Evolutionary conservation across 192 early-diverging fungal species (phyloP), one percentile per base, ranked within the genome.

Genomic region (Coemansia sp.): DNA sequence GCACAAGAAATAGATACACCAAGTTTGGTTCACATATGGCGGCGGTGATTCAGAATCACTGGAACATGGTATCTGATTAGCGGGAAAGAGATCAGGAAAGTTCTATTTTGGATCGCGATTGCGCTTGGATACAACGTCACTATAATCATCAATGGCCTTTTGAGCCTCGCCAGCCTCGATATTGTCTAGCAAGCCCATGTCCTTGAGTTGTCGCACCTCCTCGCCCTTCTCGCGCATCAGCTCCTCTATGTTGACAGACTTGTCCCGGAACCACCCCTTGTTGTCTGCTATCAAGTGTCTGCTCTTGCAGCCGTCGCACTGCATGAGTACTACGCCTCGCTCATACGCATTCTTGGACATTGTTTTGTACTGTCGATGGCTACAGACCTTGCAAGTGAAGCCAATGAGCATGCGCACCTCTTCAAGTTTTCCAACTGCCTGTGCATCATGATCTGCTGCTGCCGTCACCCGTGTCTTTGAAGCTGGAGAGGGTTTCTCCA

Each of bases 211-310:
- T 18, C 77, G 76, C 7, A 96, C 90, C 3, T 66, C 81, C 77
- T 94, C 91, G 22, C 94, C 91, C 66, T 90, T 90, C 49, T 90
- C 90, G 65, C 80, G 80, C 77, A 97, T 87, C 66, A 97, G 84
- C 57, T 95, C 90, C 76, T 97, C 94, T 42, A 98, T 87, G 13
- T 88, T 96, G 15, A 87, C 83, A 31, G 74, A 87, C 1, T 76
- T 76, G 74, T 86, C 94, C 76, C 82, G 84, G 80, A 94, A 98
- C 97, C 97, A 98, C 1, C 96, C 97, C 57, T 97, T 77, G 86
- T 99, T 92, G 74, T 99, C 98, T 1, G 98, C 98, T 80, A 99
- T 98, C 63, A 99, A 74, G 76, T 99, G 98, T 15, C 90, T 84
- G 71, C 93, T 95, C 73, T 92, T 87, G 86, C 98, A 99, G 13